Evolutionary conservation across 2,329 filamentous ascomycete species (phyloP), one percentile per base, ranked within the genome.

Genomic region (Sarocladiaceae sp.): DNA sequence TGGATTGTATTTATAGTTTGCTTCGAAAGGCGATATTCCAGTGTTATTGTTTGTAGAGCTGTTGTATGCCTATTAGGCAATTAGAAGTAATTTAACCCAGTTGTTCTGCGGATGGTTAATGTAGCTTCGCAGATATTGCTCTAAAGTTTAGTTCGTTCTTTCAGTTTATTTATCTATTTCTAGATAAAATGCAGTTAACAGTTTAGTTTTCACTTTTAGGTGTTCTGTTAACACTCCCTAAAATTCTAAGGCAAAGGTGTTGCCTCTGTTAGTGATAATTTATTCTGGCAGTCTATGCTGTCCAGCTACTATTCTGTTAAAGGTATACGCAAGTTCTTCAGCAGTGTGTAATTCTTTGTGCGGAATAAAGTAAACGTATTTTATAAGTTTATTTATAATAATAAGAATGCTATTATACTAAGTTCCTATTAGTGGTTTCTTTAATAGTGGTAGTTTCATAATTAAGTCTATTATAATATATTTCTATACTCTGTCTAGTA

Each of bases 401-500:
- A 45, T 21, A 27, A 47, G 33, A 18, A 47, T 44, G 44, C 41
- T 43, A 43, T 45, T 35, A 45, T 45, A 47, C 2, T 2, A 15
- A 15, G 6, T n/a, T 21, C 24, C 43, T 39, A 16, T 44, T 34
- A 43, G 15, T 33, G 41, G 39, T 32, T 48, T 16, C 16, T 45
- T 47, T 23, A 43, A 47, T 20, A 12, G 18, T 32, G 32, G 33
- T 46, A 48, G 23, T 20, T 47, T 49, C 16, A 40, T 42, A 27
- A 45, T 48, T 33, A 37, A 46, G 21, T 48, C 19, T 12, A 45
- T 26, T 18, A 29, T 26, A 15, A 48, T 33, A 34, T 26, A 39
- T 42, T 43, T 13, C 31, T 47, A 47, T 50, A 47, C 20, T 47
- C 20, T 34, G 34, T 12, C 43, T 34, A 29, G 18, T 37, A 45